These are phyloP conservation scores for Quercus suber DNA, from an alignment of 306 rosid genomes.

Conservation along the genomic window DNA sequence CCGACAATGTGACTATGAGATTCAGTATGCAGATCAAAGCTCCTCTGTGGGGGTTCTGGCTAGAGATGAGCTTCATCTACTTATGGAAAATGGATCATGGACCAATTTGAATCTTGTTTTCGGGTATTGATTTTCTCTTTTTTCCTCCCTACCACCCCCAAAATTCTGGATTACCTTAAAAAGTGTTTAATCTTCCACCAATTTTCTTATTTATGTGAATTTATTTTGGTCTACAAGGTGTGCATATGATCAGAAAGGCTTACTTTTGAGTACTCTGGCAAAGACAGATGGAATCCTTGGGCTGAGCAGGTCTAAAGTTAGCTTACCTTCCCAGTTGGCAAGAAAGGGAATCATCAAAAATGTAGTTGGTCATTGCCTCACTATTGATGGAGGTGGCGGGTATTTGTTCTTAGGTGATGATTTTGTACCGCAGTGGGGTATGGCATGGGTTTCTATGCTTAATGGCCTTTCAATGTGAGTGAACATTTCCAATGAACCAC, in stretches of 20 bases:
- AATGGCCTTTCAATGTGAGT: constrained; percentile 52
- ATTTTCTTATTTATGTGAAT: constrained; percentile 20
- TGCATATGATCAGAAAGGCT: constrained; percentile 88
- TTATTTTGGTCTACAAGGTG: constrained; percentile 46
- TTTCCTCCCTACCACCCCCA: neutral
- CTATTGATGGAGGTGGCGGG: constrained; percentile 58
- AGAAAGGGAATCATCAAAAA: constrained; percentile 69
- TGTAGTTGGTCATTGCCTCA: constrained; percentile 76
- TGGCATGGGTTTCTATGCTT: constrained; percentile 76
- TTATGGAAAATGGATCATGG: constrained; percentile 53
- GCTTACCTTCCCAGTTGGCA: constrained; percentile 69
- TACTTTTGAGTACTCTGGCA: constrained; percentile 51
- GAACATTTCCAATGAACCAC: neutral
- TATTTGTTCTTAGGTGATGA: constrained; percentile 80
- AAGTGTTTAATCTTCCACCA: neutral
- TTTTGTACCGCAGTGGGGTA: constrained; percentile 69
- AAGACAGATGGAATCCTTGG: constrained; percentile 84
- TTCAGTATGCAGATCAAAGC: constrained; percentile 76
- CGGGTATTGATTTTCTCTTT: constrained; percentile 45
- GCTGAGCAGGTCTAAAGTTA: constrained; percentile 60
- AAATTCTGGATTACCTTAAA: neutral
- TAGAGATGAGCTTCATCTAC: constrained; percentile 57
- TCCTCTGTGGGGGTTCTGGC: constrained; percentile 81
- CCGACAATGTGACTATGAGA: constrained; percentile 80
- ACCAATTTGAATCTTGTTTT: constrained; percentile 53